These are phyloP conservation scores for Russula vinacea DNA, from an alignment of 768 basidiomycete species.

Conservation along the genomic window DNA sequence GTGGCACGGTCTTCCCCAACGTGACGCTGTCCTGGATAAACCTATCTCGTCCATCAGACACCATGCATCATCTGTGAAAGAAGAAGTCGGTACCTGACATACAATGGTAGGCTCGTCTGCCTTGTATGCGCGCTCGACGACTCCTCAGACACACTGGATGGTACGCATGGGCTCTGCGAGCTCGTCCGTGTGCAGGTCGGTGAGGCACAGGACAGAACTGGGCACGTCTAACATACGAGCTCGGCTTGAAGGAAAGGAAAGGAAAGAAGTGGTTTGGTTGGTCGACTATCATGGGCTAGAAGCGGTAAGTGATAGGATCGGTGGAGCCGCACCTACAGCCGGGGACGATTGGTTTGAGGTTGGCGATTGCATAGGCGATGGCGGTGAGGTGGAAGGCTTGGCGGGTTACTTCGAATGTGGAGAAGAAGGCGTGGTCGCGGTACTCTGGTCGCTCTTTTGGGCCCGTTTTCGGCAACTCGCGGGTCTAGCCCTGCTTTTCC, in stretches of 20 bases:
- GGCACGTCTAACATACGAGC: conserved; percentile 41
- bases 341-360: conserved; percentile 90
- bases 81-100: conserved; percentile 60
- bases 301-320: no score
- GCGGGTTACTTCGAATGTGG: conserved; percentile 72
- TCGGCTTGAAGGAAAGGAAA: background rate
- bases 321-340: conserved; percentile 68
- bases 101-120: conserved; percentile 85
- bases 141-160: conserved; percentile 30
- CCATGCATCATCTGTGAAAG: conserved; percentile 16
- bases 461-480: no score
- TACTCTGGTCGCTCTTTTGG: no score
- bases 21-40: conserved; percentile 76
- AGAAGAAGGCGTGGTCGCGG: conserved; percentile 52
- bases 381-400: conserved; percentile 68
- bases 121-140: conserved; percentile 77
- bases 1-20: no score
- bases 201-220: no score
- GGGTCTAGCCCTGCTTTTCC: no score
- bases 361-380: conserved; percentile 83
- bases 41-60: background rate
- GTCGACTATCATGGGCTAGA: no score
- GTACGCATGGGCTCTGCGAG: conserved; percentile 55
- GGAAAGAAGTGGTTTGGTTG: no score
- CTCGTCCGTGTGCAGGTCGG: conserved; percentile 54